Evolutionary conservation across 2,329 filamentous ascomycete genomes (phyloP).

Genomic region (Lasiodiplodia sp.): DNA sequence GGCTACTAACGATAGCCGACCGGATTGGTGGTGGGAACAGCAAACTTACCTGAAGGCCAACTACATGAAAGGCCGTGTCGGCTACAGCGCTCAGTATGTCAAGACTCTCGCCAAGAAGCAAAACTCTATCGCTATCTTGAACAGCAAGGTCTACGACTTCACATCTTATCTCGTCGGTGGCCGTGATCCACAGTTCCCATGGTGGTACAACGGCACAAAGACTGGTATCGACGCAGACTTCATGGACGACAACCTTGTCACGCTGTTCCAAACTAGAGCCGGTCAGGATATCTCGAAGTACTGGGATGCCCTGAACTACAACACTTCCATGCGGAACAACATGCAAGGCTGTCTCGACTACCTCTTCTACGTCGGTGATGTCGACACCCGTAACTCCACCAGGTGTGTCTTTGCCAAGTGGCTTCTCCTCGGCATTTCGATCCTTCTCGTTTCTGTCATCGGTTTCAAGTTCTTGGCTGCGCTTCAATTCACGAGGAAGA

Average conservation of each 20-base stretch:
- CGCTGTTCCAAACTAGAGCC: constrained; percentile 77
- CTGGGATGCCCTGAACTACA: constrained; percentile 75
- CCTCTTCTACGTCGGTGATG: constrained; percentile 89
- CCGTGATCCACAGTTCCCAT: constrained; percentile 56
- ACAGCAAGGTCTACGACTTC: constrained; percentile 85
- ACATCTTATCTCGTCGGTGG: constrained; percentile 83
- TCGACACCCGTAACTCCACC: constrained; percentile 88
- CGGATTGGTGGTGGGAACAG: constrained; percentile 92
- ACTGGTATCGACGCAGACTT: constrained; percentile 68
- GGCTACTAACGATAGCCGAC: constrained; percentile 80
- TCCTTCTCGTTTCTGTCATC: constrained; percentile 81
- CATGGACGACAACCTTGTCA: constrained; percentile 77
- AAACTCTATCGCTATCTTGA: constrained; percentile 78
- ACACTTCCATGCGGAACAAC: constrained; percentile 62
- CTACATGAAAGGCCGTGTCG: constrained; percentile 87
- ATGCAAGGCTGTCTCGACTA: constrained; percentile 91
- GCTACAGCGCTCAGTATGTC: constrained; percentile 81
- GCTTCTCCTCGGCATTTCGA: constrained; percentile 83
- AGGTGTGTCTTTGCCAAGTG: constrained; percentile 90
- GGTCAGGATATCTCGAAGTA: constrained; percentile 84
- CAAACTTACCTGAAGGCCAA: constrained; percentile 78
- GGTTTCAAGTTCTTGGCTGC: constrained; percentile 97
- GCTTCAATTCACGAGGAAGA: constrained; percentile 91
- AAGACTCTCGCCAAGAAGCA: constrained; percentile 71
- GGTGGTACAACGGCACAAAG: constrained; percentile 24